Evolutionary conservation across 1,284 basidiomycete species (phyloP).

Genomic region (Calocybe gambosa): DNA sequence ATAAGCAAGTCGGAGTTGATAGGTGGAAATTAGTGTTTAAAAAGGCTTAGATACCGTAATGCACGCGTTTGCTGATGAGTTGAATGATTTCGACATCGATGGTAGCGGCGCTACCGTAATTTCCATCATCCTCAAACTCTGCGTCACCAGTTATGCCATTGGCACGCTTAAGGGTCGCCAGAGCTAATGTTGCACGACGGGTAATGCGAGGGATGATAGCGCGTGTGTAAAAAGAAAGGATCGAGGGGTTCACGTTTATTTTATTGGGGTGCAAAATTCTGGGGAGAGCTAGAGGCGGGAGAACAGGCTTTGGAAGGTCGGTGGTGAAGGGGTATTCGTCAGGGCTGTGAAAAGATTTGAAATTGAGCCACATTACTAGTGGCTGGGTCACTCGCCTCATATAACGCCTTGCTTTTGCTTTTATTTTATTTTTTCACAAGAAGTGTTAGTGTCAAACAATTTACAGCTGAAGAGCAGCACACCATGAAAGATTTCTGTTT

Average conservation of each 20-base stretch:
- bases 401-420: slow-evolving; percentile 90
- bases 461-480: slow-evolving; percentile 24
- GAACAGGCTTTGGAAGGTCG: slow-evolving; percentile 79
- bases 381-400: slow-evolving; percentile 60
- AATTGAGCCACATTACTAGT: slow-evolving; percentile 2
- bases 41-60: slow-evolving; percentile 71
- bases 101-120: slow-evolving; percentile 93
- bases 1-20: not conserved
- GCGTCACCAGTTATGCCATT: slow-evolving; percentile 60
- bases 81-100: slow-evolving; percentile 94
- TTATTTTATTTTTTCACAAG: not conserved
- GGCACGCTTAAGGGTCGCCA: slow-evolving; percentile 58
- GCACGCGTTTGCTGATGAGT: slow-evolving; percentile 91
- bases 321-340: slow-evolving; percentile 96
- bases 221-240: slow-evolving; percentile 84
- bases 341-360: slow-evolving; percentile 48
- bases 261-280: slow-evolving; percentile 75
- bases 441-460: not conserved
- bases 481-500: slow-evolving; percentile 95
- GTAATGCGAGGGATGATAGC: slow-evolving; percentile 83
- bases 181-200: slow-evolving; percentile 52
- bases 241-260: slow-evolving; percentile 85
- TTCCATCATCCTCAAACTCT: slow-evolving; percentile 86
- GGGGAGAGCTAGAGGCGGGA: slow-evolving; percentile 75
- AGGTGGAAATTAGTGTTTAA: too few species aligned